phyloP scores from a whole-genome alignment of 2,329 filamentous ascomycete genomes.

The Trichoderma arundinaceum region DNA sequence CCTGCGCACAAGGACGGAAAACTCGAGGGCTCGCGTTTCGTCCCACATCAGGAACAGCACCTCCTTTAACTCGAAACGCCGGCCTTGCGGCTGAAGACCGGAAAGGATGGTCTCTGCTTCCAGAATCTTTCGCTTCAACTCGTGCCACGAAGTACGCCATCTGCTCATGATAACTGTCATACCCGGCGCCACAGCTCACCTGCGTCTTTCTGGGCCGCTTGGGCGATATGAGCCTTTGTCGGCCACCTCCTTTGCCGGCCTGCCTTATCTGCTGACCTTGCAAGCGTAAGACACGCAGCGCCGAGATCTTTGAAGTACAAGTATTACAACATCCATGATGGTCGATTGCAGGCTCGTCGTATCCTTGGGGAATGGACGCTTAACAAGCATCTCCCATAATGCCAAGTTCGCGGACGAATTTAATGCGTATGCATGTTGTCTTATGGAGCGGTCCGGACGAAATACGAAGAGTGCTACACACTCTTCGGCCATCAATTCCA shows the following conservation, averaged over 20 bases:
- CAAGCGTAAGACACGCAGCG: not conserved
- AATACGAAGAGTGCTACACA: not conserved
- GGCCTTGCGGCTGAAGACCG: constrained; percentile 32
- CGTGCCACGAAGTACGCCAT: constrained; percentile 2
- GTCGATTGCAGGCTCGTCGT: not conserved
- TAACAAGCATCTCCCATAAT: too few relatives aligned
- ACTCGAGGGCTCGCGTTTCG: constrained; percentile 2
- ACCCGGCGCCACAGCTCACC: not conserved
- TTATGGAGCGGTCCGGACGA: not conserved
- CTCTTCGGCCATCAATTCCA: not conserved
- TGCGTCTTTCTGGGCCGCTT: not conserved
- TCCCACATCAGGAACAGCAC: constrained; percentile 22
- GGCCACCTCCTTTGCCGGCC: not conserved
- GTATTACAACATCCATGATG: not conserved
- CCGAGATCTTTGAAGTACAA: not conserved
- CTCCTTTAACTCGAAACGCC: constrained; percentile 31
- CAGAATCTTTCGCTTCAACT: constrained; percentile 28
- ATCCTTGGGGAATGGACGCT: too few relatives aligned
- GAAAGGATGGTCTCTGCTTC: constrained; percentile 18
- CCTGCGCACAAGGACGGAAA: constrained; percentile 12
- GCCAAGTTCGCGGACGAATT: not conserved
- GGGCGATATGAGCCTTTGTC: not conserved
- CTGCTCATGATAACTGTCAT: not conserved
- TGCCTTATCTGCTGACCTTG: not conserved
- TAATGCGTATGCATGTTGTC: not conserved